Evolutionary conservation across 768 basidiomycete species (phyloP), one percentile per base, ranked within the genome.

Genomic region (Panus rudis): DNA sequence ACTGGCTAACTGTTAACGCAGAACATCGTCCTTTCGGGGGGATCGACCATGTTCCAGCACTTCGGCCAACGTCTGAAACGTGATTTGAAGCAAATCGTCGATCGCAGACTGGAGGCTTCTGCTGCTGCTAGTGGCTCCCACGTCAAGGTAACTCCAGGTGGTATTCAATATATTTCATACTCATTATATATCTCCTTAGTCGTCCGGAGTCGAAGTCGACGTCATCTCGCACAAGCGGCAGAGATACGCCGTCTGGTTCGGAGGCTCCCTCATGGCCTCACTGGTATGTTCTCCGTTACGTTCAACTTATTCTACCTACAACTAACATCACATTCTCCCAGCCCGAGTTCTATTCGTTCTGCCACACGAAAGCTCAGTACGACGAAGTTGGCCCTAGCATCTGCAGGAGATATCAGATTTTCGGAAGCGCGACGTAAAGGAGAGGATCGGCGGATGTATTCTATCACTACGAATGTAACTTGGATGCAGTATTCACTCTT

Each of bases 31-130:
- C 67, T 98, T 2, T 92, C 89, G 0, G 96, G 96, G 44, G 96
- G 96, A 17, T 94, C 92, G 8, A 98, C 96, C 38, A 98, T 97
- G 94, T 98, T 98, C 74, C 90, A 94, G 54, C 84, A 97, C 69
- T 98, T 99, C 58, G 92, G 91, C n/a, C 83, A 91, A 60, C 81
- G 96, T 34, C 76, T 99, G 50, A 93, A 98, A 70, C 81, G 93
- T 32, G 94, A 99, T 58, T 66, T 99, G 33, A 96, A 92, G 69
- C 86, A 88, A 53, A 66, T 99, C 19, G 94, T 98, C 21, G 93
- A 97, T 63, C 83, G 82, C 47, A 72, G 96, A 47, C 74, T 99
- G 48, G 84, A 92, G 50, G 76, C 78, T 8, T 84, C 83, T 53
- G 84, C 77, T 17, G 56, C 74, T 23, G 74, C 80, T 4, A 87